Evolutionary conservation across 371 early-diverging fungal genomes (phyloP), one percentile per base, ranked within the genome.

Genomic region (Sporodiniella umbellata): DNA sequence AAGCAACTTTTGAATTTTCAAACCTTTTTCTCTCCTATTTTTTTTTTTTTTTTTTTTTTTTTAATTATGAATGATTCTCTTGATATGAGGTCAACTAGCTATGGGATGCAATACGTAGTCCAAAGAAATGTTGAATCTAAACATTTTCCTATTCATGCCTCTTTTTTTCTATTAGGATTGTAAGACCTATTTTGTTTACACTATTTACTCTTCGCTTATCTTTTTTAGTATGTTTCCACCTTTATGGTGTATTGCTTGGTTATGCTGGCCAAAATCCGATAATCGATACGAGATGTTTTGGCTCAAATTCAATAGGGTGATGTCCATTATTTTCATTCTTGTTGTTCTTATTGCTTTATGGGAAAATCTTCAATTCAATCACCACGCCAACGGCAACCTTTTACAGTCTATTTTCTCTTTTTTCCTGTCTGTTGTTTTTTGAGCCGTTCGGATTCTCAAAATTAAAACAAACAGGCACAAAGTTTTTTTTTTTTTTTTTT

Each of bases 151-250:
- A 19, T 45, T 1, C 48, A 60, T 28, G 45, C 39, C 4, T 26
- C 25, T 4, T 21, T 61, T 2, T 61, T 56, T 39, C n/a, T 56
- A 22, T 15, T 61, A 18, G 61, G 61, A 2, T 60, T 46, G 61
- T 60, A 35, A 35, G 35, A 35, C n/a, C n/a, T n/a, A n/a, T n/a
- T n/a, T n/a, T n/a, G n/a, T n/a, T n/a, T n/a, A n/a, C n/a, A n/a
- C n/a, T n/a, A n/a, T n/a, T n/a, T n/a, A n/a, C n/a, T n/a, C n/a
- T n/a, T n/a, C n/a, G n/a, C n/a, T n/a, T n/a, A n/a, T n/a, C n/a
- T 4, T 11, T 21, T 15, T 5, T 39, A 49, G 61, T 28, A 19
- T 56, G 22, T 51, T 56, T 46, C 61, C 61, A 23, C 57, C 52
- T 18, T 8, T 61, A 19, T 61, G 61, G 61, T 52, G 45, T 26